Evolutionary conservation across 768 basidiomycete genomes (phyloP).

Genomic region (Boletus tylopilopsis): DNA sequence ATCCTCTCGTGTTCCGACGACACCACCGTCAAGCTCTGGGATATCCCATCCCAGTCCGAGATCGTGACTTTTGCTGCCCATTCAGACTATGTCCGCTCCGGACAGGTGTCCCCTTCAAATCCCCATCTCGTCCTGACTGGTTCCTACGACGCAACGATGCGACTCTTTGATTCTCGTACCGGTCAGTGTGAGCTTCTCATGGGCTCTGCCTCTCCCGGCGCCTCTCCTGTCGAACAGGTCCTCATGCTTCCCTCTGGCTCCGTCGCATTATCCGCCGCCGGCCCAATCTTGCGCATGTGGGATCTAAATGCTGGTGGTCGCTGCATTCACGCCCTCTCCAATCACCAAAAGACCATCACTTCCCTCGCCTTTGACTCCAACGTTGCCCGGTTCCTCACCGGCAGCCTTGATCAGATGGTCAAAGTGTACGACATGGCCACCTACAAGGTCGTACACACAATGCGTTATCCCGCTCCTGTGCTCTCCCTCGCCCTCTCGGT

Average conservation of each 20-base stretch:
- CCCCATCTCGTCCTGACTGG: conserved; percentile 87
- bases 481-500: conserved; percentile 91
- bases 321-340: conserved; percentile 87
- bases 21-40: conserved; percentile 91
- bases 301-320: conserved; percentile 89
- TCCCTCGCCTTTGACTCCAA: conserved; percentile 76
- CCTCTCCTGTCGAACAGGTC: conserved; percentile 83
- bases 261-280: conserved; percentile 79
- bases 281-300: conserved; percentile 92
- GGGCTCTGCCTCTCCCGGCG: conserved; percentile 38
- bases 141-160: conserved; percentile 90
- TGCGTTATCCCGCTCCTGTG: conserved; percentile 94
- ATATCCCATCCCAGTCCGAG: conserved; percentile 84
- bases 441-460: conserved; percentile 96
- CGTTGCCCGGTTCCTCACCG: conserved; percentile 79
- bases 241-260: conserved; percentile 90
- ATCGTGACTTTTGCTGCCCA: conserved; percentile 80
- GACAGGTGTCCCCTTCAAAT: conserved; percentile 78
- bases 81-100: conserved; percentile 94
- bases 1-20: conserved; percentile 96
- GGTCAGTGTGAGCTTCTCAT: conserved; percentile 83
- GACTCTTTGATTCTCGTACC: conserved; percentile 83
- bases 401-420: conserved; percentile 94
- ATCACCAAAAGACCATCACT: conserved; percentile 98
- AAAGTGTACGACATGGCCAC: conserved; percentile 96